phyloP scores from a whole-genome alignment of 768 basidiomycete genomes.

The Cubamyces lactineus region DNA sequence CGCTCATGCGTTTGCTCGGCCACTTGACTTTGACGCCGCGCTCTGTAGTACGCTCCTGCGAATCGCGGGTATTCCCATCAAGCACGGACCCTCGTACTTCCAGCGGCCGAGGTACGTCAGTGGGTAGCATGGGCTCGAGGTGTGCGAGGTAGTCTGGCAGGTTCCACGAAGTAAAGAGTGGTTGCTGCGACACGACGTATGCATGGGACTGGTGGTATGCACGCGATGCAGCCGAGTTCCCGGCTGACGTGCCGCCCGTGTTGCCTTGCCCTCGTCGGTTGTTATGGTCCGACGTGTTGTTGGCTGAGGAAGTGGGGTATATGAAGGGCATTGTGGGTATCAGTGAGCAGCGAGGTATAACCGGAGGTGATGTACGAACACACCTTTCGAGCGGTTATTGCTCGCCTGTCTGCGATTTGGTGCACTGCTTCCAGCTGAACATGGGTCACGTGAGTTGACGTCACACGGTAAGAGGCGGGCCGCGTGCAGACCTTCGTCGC shows the following conservation, averaged over 20 bases:
- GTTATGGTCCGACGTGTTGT: constrained; percentile 47
- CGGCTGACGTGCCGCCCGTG: constrained; percentile 39
- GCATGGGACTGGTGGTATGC: constrained; percentile 81
- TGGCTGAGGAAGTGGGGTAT: constrained; percentile 26
- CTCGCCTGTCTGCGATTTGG: constrained; percentile 27
- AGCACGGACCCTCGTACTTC: constrained; percentile 60
- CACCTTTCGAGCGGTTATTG: constrained; percentile 45
- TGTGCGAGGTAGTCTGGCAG: constrained; percentile 93
- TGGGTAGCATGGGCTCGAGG: constrained; percentile 82
- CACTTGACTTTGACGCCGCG: constrained; percentile 88
- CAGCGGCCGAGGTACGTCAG: constrained; percentile 71
- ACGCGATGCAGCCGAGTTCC: constrained; percentile 43
- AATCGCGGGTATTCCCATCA: constrained; percentile 50
- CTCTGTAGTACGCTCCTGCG: constrained; percentile 65
- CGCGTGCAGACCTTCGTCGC: constrained; percentile 59
- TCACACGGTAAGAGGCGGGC: constrained; percentile 22
- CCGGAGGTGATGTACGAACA: constrained; percentile 29
- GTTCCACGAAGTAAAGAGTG: constrained; percentile 83
- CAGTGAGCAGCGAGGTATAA: constrained; percentile 27
- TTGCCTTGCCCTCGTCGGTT: constrained; percentile 53
- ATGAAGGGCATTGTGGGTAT: constrained; percentile 20
- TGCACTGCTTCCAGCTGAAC: constrained; percentile 42
- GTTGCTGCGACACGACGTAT: constrained; percentile 77
- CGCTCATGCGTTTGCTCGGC: constrained; percentile 92
- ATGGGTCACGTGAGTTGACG: constrained; percentile 40